Evolutionary conservation across 73 alveolate species (phyloP).

Genomic region (Breviolum minutum): DNA sequence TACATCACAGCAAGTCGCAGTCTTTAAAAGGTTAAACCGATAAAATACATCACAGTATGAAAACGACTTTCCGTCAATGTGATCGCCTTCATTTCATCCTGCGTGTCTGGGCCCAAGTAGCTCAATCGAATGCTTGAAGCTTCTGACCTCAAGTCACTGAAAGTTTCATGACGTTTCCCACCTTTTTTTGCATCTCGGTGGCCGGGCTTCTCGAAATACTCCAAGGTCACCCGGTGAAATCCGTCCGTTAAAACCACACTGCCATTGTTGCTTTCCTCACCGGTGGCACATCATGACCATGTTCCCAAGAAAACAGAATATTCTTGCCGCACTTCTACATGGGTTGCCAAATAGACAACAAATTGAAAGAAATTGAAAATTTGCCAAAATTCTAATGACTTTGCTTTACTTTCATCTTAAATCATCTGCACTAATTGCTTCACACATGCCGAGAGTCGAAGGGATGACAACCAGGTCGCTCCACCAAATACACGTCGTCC

Average conservation of each 20-base stretch:
- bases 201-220: conserved; percentile 22
- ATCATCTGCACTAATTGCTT: not conserved
- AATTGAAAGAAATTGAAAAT: no score
- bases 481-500: conserved; percentile 32
- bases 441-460: not conserved
- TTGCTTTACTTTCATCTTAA: no score
- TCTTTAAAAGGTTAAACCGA: no score
- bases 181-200: not conserved
- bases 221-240: conserved; percentile 36
- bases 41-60: no score
- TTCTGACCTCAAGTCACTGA: conserved; percentile 3
- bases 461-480: conserved; percentile 36
- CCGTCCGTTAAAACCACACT: not conserved
- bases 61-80: no score
- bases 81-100: conserved; percentile 12
- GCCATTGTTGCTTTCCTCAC: conserved; percentile 31
- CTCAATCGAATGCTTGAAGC: conserved; percentile 16
- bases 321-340: no score
- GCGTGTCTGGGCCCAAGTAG: conserved; percentile 22
- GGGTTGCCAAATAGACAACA: no score
- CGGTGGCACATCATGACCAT: not conserved
- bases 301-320: no score
- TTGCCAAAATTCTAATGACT: no score
- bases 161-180: not conserved
- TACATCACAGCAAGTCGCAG: no score